Base-by-base conservation (phyloP, 352 stramenopile genomes). In the Aphanomyces euteiches region DNA sequence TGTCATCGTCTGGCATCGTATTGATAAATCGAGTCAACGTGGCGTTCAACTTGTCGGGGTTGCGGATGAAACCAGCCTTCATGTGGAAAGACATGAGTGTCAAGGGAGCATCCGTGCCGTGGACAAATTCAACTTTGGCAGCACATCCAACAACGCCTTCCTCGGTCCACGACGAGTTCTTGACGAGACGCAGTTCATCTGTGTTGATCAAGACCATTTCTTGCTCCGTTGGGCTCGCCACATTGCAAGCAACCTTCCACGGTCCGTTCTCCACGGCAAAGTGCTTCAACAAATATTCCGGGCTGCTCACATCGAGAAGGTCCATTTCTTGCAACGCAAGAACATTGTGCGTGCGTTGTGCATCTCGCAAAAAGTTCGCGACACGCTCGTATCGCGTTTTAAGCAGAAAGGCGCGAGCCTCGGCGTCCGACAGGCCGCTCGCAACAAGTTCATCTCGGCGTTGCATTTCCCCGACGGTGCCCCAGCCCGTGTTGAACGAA, bases 261-360 rank as follows among this genome's bases (percentile, higher is more conserved):
- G 43, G 43, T 50, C 43, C 43, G 43, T 50, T 50, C 17, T 50
- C 43, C 43, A 50, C 43, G 43, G 10, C 43, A 50, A 50, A 50
- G 43, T 50, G 17, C 43, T 50, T 50, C 10, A 50, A n/a, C 10
- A 50, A 50, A 50, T 50, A 50, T 50, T 50, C 43, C 10, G 10
- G 10, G 10, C 43, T n/a, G 17, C 10, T n/a, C 43, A 50, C 43
- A 12, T 12, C 2, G 10, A 50, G 43, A 12, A 50, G 17, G 17
- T 50, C 43, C 43, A 50, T 50, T 50, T 50, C 43, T 50, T 50
- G 43, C 43, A 50, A 50, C 43, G 43, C 43, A n/a, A 50, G 43
- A n/a, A n/a, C 43, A n/a, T 50, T 50, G 43, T 50, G 43, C 10
- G 43, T 50, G 10, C 17, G 10, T 50, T 50, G 43, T n/a, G 43